Base-by-base conservation (phyloP, 192 early-diverging fungal genomes). In the Nowakowskiella sp. region DNA sequence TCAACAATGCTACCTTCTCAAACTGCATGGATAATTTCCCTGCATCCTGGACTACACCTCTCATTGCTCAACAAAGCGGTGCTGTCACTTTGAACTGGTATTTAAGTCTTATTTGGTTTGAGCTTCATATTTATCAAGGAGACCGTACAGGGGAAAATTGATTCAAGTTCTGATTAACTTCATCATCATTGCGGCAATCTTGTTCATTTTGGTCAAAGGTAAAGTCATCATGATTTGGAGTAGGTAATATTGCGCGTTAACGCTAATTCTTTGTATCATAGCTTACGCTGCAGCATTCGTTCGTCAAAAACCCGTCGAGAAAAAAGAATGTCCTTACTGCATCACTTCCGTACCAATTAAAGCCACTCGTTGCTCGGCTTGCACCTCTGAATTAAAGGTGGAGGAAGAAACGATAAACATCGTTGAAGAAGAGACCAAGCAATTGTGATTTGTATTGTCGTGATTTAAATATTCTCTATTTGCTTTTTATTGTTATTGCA, bases 111-210 rank as follows among this genome's bases (percentile, higher is more conserved):
- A n/a, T n/a, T n/a, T n/a, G n/a, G n/a, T n/a, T n/a, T n/a, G n/a
- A n/a, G n/a, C n/a, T n/a, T n/a, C n/a, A n/a, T n/a, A n/a, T n/a
- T n/a, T n/a, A n/a, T n/a, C n/a, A n/a, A n/a, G n/a, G n/a, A n/a
- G n/a, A n/a, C n/a, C n/a, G n/a, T n/a, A 75, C 54, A 81, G 67
- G 52, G 82, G 82, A 16, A 72, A 77, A 36, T 85, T 85, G 46
- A 47, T 85, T 47, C 71, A 82, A 36, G 61, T 63, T 36, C 45
- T 78, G 54, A 64, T 85, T 67, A 85, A 81, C 65, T 85, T 85
- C 34, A 49, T 85, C 53, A 70, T 85, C 31, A 66, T 84, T 39
- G 54, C 70, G 31, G 42, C 63, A 47, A 68, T 69, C 42, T 61
- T 85, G 52, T 85, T 78, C 60, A 42, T 82, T 27, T 67, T 85